phyloP scores from a whole-genome alignment of 2,329 filamentous ascomycete genomes.

The Trichoderma sp. region DNA sequence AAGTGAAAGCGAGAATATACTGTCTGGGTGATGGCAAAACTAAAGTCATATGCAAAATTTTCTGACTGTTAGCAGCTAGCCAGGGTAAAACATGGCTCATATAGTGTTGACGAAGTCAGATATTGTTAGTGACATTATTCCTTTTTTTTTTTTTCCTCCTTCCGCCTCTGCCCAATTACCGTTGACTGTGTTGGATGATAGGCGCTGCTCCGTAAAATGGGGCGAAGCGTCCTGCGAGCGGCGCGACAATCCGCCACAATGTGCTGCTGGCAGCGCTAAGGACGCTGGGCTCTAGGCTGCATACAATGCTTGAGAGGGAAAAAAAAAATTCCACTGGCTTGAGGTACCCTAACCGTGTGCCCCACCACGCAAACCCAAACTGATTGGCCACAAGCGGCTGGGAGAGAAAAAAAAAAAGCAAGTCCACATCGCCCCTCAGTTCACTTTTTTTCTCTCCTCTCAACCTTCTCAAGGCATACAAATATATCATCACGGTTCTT shows the following conservation, averaged over 20 bases:
- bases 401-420: conserved; percentile 40
- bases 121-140: not conserved
- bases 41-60: not conserved
- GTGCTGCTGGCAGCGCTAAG: conserved; percentile 7
- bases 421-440: conserved; percentile 41
- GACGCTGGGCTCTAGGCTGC: not conserved
- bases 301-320: not conserved
- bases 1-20: not conserved
- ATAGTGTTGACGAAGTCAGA: conserved; percentile 7
- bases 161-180: not conserved
- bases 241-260: conserved; percentile 3
- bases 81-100: not conserved
- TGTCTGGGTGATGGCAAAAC: not conserved
- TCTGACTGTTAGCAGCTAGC: not conserved
- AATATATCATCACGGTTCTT: conserved; percentile 34
- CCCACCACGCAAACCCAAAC: conserved; percentile 18
- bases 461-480: conserved; percentile 37
- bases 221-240: conserved; percentile 7
- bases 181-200: not conserved
- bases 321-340: conserved; percentile 25
- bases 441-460: conserved; percentile 43
- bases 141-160: not conserved
- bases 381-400: conserved; percentile 30
- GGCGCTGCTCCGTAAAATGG: conserved; percentile 8
- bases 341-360: conserved; percentile 32